phyloP scores from a whole-genome alignment of 2,329 filamentous ascomycete species.

The Claviceps paspali region DNA sequence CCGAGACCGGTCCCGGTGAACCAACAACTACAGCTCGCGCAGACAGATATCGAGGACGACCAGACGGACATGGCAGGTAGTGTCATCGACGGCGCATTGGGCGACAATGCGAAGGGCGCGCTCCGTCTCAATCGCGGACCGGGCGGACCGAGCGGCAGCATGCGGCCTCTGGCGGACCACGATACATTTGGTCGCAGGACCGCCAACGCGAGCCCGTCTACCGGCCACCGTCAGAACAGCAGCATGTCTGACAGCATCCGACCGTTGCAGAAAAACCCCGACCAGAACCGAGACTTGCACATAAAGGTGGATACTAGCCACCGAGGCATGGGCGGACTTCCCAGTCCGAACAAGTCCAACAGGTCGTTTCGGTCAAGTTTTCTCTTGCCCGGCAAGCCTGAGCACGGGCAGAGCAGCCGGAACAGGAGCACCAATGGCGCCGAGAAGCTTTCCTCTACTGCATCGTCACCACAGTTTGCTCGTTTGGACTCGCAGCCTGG shows the following conservation, averaged over 20 bases:
- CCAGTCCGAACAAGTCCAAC: constrained; percentile 54
- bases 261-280: constrained; percentile 46
- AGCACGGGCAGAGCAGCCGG: constrained; percentile 29
- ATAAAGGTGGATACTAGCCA: constrained; percentile 47
- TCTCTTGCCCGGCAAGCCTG: constrained; percentile 44
- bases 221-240: constrained; percentile 37
- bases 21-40: constrained; percentile 18
- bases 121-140: constrained; percentile 15
- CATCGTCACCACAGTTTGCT: constrained; percentile 55
- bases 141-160: constrained; percentile 23
- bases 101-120: constrained; percentile 36
- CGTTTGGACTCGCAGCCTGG: constrained; percentile 24
- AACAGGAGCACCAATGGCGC: constrained; percentile 50
- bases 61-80: constrained; percentile 30
- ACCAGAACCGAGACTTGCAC: constrained; percentile 25
- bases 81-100: constrained; percentile 32
- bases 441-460: constrained; percentile 70
- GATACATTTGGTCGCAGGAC: constrained; percentile 56
- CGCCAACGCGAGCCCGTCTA: constrained; percentile 58
- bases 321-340: constrained; percentile 32
- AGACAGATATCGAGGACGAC: constrained; percentile 21
- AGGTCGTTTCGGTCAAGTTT: constrained; percentile 66
- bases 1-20: constrained; percentile 27
- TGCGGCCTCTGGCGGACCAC: constrained; percentile 53
- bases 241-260: constrained; percentile 65